Evolutionary conservation across 2,329 filamentous ascomycete genomes (phyloP).

Genomic region (Plenodomus biglobosus): DNA sequence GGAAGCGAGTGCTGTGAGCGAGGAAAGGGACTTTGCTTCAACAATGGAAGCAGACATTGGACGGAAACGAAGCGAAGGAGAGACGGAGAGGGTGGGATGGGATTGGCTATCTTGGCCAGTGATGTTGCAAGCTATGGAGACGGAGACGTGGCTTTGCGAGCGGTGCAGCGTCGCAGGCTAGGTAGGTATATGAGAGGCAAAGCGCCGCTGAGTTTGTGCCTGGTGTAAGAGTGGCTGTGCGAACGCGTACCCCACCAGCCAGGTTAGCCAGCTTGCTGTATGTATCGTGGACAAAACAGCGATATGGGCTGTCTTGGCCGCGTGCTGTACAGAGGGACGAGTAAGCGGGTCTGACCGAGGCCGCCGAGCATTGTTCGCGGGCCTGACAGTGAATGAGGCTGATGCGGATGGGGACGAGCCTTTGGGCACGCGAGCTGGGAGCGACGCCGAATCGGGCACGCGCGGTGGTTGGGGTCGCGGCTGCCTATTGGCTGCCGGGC

Average conservation of each 20-base stretch:
- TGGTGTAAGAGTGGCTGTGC: constrained; percentile 33
- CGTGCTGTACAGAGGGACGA: constrained; percentile 12
- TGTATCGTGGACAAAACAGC: constrained; percentile 13
- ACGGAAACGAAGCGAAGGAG: constrained; percentile 14
- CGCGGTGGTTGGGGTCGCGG: constrained; percentile 8
- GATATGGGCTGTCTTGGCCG: constrained; percentile 13
- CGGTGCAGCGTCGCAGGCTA: constrained; percentile 14
- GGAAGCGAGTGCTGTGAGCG: constrained; percentile 76
- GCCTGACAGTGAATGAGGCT: constrained; percentile 14
- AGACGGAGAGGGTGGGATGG: constrained; percentile 10
- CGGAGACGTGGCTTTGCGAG: constrained; percentile 5
- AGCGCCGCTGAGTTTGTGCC: constrained; percentile 24
- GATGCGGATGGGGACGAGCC: constrained; percentile 14
- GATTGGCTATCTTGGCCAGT: constrained; percentile 11
- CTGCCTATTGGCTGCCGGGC: constrained; percentile 12
- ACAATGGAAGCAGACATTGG: constrained; percentile 49
- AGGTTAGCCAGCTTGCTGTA: constrained; percentile 1
- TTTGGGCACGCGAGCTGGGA: constrained; percentile 10
- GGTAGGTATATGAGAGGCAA: constrained; percentile 28
- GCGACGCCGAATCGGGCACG: constrained; percentile 2
- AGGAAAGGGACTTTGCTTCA: constrained; percentile 81
- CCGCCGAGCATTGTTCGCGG: constrained; percentile 12
- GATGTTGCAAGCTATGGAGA: constrained; percentile 6
- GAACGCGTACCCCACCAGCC: constrained; percentile 20
- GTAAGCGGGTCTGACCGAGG: constrained; percentile 14